Percentiles rank a stretch among this genome's conserved stretches.
Conservation (phyloP, 2,329 filamentous ascomycete genomes). For the Stemphylium beticola region DNA sequence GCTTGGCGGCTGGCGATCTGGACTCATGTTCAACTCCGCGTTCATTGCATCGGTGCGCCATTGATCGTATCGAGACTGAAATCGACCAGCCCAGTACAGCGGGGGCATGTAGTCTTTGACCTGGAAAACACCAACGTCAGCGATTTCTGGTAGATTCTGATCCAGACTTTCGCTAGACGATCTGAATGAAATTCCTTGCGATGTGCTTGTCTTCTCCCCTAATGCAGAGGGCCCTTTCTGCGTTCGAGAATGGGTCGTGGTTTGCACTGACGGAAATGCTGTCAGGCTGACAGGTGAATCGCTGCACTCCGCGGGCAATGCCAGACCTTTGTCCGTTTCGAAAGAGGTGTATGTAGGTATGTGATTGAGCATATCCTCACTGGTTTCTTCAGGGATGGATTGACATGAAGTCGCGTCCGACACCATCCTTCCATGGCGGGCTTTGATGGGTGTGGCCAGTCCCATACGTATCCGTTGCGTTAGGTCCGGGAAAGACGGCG, state of each 20-base stretch:
- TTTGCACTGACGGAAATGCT: not conserved
- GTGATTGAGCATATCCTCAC: not conserved
- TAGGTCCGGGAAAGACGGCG: conserved; percentile 22
- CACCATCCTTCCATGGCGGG: not conserved
- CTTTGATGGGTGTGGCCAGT: not conserved
- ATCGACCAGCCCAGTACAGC: conserved; percentile 45
- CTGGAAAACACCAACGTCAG: conserved; percentile 34
- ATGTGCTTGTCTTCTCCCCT: not conserved
- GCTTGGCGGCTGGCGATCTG: conserved; percentile 13
- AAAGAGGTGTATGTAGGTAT: not conserved
- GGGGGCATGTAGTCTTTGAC: conserved; percentile 44
- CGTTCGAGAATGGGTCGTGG: not conserved
- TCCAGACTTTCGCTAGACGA: conserved; percentile 17
- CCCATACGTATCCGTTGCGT: conserved; percentile 1
- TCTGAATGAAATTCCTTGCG: not conserved
- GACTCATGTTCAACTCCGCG: conserved; percentile 21
- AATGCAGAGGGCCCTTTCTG: not conserved
- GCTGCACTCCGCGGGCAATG: not conserved
- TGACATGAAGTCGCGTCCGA: conserved; percentile 9
- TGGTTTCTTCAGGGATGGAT: conserved; percentile 12
- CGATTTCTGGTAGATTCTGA: conserved; percentile 11
- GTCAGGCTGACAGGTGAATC: not conserved
- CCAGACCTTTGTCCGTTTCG: not conserved
- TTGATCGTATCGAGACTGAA: conserved; percentile 41
- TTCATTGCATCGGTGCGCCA: conserved; percentile 44